Base-by-base conservation (phyloP, 2,329 filamentous ascomycete species). In the Fusarium buharicum region DNA sequence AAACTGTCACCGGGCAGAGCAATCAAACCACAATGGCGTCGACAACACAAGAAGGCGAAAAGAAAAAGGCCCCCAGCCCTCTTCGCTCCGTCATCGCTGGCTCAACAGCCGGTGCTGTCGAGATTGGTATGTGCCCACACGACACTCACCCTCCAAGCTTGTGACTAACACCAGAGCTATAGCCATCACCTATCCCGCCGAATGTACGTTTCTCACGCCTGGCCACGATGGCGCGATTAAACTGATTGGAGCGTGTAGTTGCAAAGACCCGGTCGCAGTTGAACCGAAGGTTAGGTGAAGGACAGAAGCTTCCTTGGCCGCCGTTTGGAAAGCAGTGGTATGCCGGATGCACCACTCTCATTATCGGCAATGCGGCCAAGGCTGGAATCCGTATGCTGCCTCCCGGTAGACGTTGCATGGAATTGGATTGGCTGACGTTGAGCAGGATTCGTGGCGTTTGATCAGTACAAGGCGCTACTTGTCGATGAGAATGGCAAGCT, bases 251-350 rank as follows among this genome's bases (percentile, higher is more conserved):
- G 14, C 16, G 24, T 57, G 54, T 73, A 92, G 89, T 98, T 80
- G 94, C 94, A 71, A 98, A 98, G 82, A 98, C 95, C 50, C 85
- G 95, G 69, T 91, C 91, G 52, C 95, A 98, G 78, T 88, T 99
- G 72, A 99, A 99, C 77, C 87, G 90, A 68, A 87, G 89, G 69
- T 82, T 98, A 71, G 83, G 90, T 44, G 88, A 90, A 51, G 90
- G 89, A 41, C 83, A 96, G 81, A 97, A 96, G 81, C 85, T 97
- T 27, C 93, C 94, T 49, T 97, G 92, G 91, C 95, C 95, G 38
- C 91, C 92, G 11, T 98, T 98, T 72, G 95, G 95, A 44, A 82
- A 79, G 69, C 92, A 96, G 77, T 99, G 95, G 95, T 99, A 99
- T 77, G 94, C 95, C 12, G 95, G 95, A 33, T 99, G 95, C 80